phyloP scores from a whole-genome alignment of 2,329 filamentous ascomycete species.

The Leptographium procerum region DNA sequence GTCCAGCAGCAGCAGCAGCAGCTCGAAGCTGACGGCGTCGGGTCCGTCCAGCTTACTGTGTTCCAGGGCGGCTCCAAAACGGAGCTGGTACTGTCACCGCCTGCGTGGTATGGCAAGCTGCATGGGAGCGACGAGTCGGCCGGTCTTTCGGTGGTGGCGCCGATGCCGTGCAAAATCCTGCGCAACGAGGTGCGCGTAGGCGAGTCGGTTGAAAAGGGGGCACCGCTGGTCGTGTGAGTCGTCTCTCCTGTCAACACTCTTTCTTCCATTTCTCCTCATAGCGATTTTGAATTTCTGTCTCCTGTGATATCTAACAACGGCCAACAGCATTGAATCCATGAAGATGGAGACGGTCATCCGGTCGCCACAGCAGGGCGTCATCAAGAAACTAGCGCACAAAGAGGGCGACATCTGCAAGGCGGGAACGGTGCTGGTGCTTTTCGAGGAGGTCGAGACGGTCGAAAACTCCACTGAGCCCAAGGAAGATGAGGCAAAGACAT shows the following conservation, averaged over 20 bases:
- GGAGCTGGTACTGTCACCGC: constrained; percentile 45
- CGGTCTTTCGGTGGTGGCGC: constrained; percentile 73
- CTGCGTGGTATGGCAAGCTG: constrained; percentile 78
- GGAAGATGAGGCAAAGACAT: neutral
- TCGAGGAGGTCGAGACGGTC: constrained; percentile 33
- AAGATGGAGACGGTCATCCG: constrained; percentile 83
- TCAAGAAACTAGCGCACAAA: constrained; percentile 63
- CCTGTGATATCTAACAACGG: constrained; percentile 15
- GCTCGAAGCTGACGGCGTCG: constrained; percentile 18
- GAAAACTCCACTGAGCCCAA: neutral
- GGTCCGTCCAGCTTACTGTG: constrained; percentile 51
- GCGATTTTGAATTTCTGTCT: constrained; percentile 10
- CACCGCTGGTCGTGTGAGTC: constrained; percentile 73
- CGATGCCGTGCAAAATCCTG: constrained; percentile 96
- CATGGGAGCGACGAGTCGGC: constrained; percentile 57
- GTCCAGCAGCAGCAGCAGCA: constrained; percentile 37
- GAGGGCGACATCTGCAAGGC: constrained; percentile 72
- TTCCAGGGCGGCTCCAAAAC: constrained; percentile 61
- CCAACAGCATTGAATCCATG: constrained; percentile 64
- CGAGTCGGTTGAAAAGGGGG: constrained; percentile 70
- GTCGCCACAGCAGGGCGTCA: constrained; percentile 59
- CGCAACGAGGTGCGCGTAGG: constrained; percentile 80
- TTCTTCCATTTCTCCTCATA: constrained; percentile 12
- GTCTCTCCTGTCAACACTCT: neutral
- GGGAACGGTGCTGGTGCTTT: constrained; percentile 62